Evolutionary conservation across 129 eudicot species (phyloP).

Genomic region (Ambrosia artemisiifolia): DNA sequence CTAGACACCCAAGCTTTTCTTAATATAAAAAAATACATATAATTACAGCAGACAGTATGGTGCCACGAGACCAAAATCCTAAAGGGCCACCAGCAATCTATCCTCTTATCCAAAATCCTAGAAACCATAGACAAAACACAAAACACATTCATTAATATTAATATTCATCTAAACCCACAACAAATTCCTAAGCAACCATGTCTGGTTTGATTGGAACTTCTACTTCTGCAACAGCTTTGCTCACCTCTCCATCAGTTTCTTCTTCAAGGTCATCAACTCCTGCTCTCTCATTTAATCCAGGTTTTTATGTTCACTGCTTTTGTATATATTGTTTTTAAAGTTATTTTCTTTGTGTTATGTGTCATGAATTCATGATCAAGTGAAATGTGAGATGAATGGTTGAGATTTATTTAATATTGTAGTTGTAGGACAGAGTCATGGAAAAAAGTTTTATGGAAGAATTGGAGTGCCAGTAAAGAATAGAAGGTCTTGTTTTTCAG

Average conservation of each 20-base stretch:
- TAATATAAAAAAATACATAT: not conserved
- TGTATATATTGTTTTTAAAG: not conserved
- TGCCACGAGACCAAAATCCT: slow-evolving; percentile 18
- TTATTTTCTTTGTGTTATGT: too few relatives aligned
- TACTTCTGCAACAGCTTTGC: slow-evolving; percentile 40
- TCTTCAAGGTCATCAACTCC: slow-evolving; percentile 33
- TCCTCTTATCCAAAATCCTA: slow-evolving; percentile 38
- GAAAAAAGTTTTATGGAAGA: slow-evolving; percentile 56
- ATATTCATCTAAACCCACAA: slow-evolving; percentile 1
- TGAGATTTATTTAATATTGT: too few relatives aligned
- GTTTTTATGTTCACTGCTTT: slow-evolving; percentile 11
- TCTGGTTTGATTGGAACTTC: slow-evolving; percentile 49
- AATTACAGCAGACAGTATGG: not conserved
- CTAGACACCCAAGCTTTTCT: not conserved
- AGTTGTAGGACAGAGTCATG: slow-evolving; percentile 33
- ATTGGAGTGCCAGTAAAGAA: slow-evolving; percentile 51
- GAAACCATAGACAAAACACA: not conserved
- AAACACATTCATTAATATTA: slow-evolving; percentile 5
- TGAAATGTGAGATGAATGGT: too few relatives aligned
- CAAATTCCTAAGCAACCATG: slow-evolving; percentile 25
- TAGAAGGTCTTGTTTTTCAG: slow-evolving; percentile 47
- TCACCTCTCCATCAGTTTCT: slow-evolving; percentile 33
- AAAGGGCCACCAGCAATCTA: slow-evolving; percentile 24
- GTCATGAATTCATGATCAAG: too few relatives aligned
- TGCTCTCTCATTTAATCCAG: slow-evolving; percentile 40